These are phyloP conservation scores for Acer yangbiense DNA, from an alignment of 345 rosid genomes.

Conservation along the genomic window DNA sequence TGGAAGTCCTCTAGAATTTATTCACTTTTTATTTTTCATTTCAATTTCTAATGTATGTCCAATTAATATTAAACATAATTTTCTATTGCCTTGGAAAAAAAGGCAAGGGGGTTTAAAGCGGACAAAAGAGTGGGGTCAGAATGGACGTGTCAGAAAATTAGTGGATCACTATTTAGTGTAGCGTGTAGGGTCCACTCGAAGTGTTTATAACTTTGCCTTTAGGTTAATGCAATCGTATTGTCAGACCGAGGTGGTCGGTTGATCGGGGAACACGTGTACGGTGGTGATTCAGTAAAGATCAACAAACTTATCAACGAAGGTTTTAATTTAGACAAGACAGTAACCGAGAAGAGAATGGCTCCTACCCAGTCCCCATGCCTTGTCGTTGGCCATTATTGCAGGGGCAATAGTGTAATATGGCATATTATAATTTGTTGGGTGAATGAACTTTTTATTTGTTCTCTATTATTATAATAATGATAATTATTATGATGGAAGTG, in stretches of 20 bases:
- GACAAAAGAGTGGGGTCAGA: too few species aligned
- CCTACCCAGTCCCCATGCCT: not conserved
- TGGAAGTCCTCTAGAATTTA: too few species aligned
- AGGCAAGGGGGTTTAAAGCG: too few species aligned
- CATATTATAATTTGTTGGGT: not conserved
- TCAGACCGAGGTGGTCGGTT: not conserved
- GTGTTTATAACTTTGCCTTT: not conserved
- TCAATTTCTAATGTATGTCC: too few species aligned
- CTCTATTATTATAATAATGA: not conserved
- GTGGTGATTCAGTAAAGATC: not conserved
- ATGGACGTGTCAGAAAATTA: not conserved
- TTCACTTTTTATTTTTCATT: too few species aligned
- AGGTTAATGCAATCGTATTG: not conserved
- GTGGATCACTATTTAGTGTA: not conserved
- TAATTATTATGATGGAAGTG: not conserved
- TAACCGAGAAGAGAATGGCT: not conserved
- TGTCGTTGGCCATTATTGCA: not conserved
- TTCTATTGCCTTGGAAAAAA: too few species aligned
- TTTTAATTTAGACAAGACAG: not conserved
- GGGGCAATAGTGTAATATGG: conserved; percentile 5
- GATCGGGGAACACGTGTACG: not conserved
- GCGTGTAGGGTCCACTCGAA: not conserved
- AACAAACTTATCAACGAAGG: not conserved
- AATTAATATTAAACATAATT: too few species aligned
- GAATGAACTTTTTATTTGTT: not conserved